These are phyloP conservation scores for Arabidopsis lyrata DNA, from an alignment of 441 rosid species.

Conservation along the genomic window DNA sequence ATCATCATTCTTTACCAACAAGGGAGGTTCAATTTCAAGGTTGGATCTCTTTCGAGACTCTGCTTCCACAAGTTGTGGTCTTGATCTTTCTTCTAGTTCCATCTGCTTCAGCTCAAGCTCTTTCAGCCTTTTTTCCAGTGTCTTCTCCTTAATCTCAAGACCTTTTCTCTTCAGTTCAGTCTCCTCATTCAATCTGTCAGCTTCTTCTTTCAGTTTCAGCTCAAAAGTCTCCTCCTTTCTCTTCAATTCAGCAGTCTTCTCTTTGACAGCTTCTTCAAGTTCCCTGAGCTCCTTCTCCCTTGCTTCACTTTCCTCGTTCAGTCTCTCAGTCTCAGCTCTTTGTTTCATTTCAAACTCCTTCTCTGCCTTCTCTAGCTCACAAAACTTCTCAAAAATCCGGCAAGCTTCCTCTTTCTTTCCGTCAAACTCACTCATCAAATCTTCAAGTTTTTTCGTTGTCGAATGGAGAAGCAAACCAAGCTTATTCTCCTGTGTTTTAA, in stretches of 20 bases:
- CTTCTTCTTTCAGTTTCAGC: slow-evolving; percentile 25
- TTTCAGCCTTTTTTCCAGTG: background rate
- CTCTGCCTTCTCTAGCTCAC: slow-evolving; percentile 25
- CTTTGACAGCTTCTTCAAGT: background rate
- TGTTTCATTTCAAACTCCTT: slow-evolving; percentile 5
- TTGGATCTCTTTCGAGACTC: slow-evolving; percentile 22
- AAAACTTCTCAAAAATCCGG: background rate
- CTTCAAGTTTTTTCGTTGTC: background rate
- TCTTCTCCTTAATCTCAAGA: slow-evolving; percentile 6
- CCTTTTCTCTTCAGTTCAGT: background rate
- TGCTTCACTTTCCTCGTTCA: background rate
- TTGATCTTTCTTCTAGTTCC: background rate
- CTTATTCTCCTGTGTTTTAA: background rate
- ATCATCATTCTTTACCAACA: background rate
- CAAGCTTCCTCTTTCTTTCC: background rate
- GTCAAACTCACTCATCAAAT: background rate
- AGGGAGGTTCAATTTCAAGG: slow-evolving; percentile 4
- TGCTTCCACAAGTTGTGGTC: background rate
- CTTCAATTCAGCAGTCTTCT: slow-evolving; percentile 18
- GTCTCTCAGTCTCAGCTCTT: slow-evolving; percentile 10
- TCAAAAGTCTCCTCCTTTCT: slow-evolving; percentile 25
- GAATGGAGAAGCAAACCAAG: background rate
- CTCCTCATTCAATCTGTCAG: slow-evolving; percentile 21
- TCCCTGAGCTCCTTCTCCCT: background rate
- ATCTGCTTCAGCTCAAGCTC: background rate